phyloP scores from a whole-genome alignment of 352 stramenopile genomes.

The Paralagenidium karlingii region DNA sequence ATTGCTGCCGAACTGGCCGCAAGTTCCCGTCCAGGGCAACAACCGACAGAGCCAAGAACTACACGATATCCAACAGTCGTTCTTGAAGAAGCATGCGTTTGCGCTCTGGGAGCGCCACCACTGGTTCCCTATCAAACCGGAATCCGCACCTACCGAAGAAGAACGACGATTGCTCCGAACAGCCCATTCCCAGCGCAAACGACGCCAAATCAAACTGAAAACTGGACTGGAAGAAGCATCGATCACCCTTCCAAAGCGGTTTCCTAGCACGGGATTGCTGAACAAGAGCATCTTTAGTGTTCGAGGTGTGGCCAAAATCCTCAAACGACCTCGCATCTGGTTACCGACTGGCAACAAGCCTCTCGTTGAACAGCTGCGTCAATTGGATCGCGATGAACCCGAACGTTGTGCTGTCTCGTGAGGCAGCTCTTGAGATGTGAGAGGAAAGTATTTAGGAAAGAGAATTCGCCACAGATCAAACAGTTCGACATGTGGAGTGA shows the following conservation, averaged over 20 bases:
- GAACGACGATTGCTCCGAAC: slow-evolving; percentile 15
- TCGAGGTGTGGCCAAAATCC: slow-evolving; percentile 12
- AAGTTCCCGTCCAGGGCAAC: not conserved
- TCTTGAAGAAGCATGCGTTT: slow-evolving; percentile 16
- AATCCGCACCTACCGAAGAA: slow-evolving; percentile 14
- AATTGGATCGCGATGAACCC: slow-evolving; percentile 18
- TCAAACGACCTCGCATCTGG: slow-evolving; percentile 24
- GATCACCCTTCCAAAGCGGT: slow-evolving; percentile 8
- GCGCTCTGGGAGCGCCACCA: slow-evolving; percentile 33
- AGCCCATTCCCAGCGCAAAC: slow-evolving; percentile 25
- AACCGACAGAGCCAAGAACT: slow-evolving; percentile 3
- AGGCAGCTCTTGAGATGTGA: too few species aligned
- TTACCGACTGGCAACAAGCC: slow-evolving; percentile 19
- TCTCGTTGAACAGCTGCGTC: slow-evolving; percentile 17
- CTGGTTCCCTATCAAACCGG: slow-evolving; percentile 37
- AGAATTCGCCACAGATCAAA: too few species aligned
- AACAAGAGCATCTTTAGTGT: slow-evolving; percentile 24
- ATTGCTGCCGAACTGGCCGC: not conserved
- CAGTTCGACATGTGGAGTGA: too few species aligned
- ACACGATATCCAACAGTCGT: slow-evolving; percentile 12
- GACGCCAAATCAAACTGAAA: slow-evolving; percentile 21
- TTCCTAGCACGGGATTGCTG: slow-evolving; percentile 16
- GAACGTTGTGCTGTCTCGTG: too few species aligned
- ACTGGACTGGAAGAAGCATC: slow-evolving; percentile 14
- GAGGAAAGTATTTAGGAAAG: too few species aligned